phyloP scores from a whole-genome alignment of 441 rosid genomes.

The Populus hybrid region DNA sequence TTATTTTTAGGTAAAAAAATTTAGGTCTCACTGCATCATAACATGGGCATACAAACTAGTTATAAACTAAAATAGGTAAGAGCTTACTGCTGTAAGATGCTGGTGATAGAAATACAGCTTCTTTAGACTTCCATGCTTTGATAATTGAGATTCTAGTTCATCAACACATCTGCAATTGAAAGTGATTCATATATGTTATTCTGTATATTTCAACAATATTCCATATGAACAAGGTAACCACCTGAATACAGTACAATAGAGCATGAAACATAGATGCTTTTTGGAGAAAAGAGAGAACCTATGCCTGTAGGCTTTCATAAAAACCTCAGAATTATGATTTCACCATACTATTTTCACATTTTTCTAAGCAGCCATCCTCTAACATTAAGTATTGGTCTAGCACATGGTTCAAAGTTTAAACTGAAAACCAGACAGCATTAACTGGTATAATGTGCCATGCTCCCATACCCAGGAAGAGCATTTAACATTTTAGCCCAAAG shows the following conservation, averaged over 20 bases:
- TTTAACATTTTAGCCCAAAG: neutral
- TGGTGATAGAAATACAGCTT: slow-evolving; percentile 92
- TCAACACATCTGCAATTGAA: slow-evolving; percentile 80
- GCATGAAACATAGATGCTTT: neutral
- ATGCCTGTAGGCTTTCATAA: neutral
- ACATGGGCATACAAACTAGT: neutral
- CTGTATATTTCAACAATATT: neutral
- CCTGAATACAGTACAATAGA: neutral
- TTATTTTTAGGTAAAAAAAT: no score
- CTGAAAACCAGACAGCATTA: neutral
- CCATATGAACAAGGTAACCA: neutral
- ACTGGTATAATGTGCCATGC: neutral
- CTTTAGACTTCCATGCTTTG: slow-evolving; percentile 96
- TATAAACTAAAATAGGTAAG: slow-evolving; percentile 10
- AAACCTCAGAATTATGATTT: slow-evolving; percentile 2
- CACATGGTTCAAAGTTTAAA: neutral
- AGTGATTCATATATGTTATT: slow-evolving; percentile 12
- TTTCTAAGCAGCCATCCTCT: neutral
- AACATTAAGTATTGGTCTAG: neutral
- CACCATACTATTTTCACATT: neutral
- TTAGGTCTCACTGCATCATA: no score
- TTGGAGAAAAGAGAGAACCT: neutral
- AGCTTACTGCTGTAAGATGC: slow-evolving; percentile 87
- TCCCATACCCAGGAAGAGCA: neutral
- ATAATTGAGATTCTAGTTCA: slow-evolving; percentile 89